These are phyloP conservation scores for Xenoacremonium recifei DNA, from an alignment of 2,329 filamentous ascomycete genomes.

Conservation along the genomic window DNA sequence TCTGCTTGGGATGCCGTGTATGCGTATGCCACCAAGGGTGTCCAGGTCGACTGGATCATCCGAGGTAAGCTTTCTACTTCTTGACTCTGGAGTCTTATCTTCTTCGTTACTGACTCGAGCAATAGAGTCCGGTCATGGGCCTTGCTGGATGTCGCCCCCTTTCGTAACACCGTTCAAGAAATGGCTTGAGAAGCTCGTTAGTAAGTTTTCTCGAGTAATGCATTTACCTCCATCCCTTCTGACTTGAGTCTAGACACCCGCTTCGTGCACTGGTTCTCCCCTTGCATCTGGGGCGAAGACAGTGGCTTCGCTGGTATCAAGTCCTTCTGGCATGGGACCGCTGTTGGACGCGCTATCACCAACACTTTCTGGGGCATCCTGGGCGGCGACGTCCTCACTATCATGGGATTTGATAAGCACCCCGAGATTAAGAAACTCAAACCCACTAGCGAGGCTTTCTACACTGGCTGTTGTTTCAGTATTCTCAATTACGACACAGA, in stretches of 20 bases:
- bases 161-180: conserved; percentile 61
- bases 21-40: conserved; percentile 47
- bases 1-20: conserved; percentile 59
- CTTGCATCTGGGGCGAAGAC: conserved; percentile 61
- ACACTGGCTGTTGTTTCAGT: conserved; percentile 48
- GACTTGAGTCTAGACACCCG: too few relatives aligned
- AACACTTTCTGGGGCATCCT: conserved; percentile 49
- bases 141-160: conserved; percentile 52
- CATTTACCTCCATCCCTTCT: too few relatives aligned
- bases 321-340: conserved; percentile 49
- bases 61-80: too few relatives aligned
- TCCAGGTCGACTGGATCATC: conserved; percentile 50
- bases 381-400: conserved; percentile 42
- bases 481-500: conserved; percentile 53
- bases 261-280: conserved; percentile 63
- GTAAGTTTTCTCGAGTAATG: too few relatives aligned
- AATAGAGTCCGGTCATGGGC: conserved; percentile 55
- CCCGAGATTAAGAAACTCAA: conserved; percentile 39
- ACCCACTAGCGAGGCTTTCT: conserved; percentile 41
- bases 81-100: too few relatives aligned
- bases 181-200: conserved; percentile 56
- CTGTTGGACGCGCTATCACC: conserved; percentile 46
- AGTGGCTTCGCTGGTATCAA: conserved; percentile 50
- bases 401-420: conserved; percentile 45
- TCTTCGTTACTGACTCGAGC: too few relatives aligned